Base-by-base conservation (phyloP, 2,329 filamentous ascomycete species). In the Endoconidiophora polonica region DNA sequence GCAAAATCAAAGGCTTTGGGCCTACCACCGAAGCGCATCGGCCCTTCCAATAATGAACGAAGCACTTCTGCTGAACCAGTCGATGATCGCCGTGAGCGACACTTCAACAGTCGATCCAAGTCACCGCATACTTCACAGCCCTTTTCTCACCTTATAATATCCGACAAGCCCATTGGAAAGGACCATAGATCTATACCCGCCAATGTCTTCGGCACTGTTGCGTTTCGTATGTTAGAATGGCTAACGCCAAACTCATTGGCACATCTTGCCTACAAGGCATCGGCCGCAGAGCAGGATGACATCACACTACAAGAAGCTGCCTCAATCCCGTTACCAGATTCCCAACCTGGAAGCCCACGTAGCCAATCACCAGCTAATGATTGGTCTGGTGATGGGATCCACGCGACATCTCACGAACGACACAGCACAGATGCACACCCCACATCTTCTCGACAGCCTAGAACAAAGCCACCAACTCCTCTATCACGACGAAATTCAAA, bases 151-250 rank as follows among this genome's bases (percentile, higher is more conserved):
- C 44, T 50, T 36, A 49, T 46, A 23, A 22, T 76, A 2, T 59
- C 60, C 2, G 73, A 77, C 55, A 65, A 66, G 38, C 65, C 68
- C 1, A 58, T 65, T 9, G 71, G 63, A 55, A 76, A 73, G 53
- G 75, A 79, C 54, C 70, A 78, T 56, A 67, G 75, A 4, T 78
- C 75, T 0, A 77, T 79, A 57, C 71, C 75, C 5, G 74, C 74
- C 5, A 79, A 79, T 55, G 65, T 81, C 5, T 81, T 83, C 57
- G 76, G 72, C 5, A 80, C 78, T 0, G 73, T 74, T 9, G 73
- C 79, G 9, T 78, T 82, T 61, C 81, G 78, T 57, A 82, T 82
- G 76, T 58, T 83, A 3, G 79, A 83, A 59, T 83, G 77, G 78
- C 63, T 83, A n/a, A 77, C 77, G 1, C 77, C 77, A 0, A 68